Conservation (phyloP, 2,329 filamentous ascomycete species). For the Karstenula rhodostoma region DNA sequence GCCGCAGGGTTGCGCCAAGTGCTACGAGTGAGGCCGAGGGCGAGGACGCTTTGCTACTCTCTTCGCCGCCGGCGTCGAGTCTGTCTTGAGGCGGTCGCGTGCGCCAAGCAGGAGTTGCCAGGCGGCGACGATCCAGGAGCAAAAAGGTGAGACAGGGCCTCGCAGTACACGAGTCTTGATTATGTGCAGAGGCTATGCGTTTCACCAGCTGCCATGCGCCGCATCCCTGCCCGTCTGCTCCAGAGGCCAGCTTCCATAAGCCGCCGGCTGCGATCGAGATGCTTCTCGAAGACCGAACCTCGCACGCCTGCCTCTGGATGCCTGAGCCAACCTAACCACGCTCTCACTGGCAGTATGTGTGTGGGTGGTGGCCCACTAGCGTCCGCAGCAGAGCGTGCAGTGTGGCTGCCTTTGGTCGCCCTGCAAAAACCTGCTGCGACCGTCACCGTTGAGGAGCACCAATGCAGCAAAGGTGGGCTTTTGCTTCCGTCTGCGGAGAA, state of each 20-base stretch:
- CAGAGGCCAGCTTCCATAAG: constrained; percentile 12
- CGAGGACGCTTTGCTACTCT: constrained; percentile 2
- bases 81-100: constrained; percentile 10
- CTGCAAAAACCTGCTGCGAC: constrained; percentile 10
- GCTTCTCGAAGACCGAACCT: constrained; percentile 2
- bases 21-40: neutral
- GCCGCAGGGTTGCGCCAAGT: constrained; percentile 1
- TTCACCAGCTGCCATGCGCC: constrained; percentile 39
- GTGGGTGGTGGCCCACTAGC: constrained; percentile 10
- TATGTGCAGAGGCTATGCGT: constrained; percentile 38
- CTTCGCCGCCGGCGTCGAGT: neutral
- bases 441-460: constrained; percentile 8
- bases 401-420: constrained; percentile 15
- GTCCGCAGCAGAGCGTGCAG: constrained; percentile 10
- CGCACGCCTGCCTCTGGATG: constrained; percentile 16
- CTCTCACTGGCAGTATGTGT: constrained; percentile 26
- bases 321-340: constrained; percentile 27
- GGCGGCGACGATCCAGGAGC: constrained; percentile 17
- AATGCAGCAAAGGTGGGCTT: constrained; percentile 3
- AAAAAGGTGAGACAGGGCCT: constrained; percentile 34
- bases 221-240: constrained; percentile 20
- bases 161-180: constrained; percentile 35
- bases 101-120: constrained; percentile 16
- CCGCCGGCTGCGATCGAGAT: constrained; percentile 16
- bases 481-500: neutral